Base-by-base conservation (phyloP, 345 rosid species). In the Rhodamnia argentea region DNA sequence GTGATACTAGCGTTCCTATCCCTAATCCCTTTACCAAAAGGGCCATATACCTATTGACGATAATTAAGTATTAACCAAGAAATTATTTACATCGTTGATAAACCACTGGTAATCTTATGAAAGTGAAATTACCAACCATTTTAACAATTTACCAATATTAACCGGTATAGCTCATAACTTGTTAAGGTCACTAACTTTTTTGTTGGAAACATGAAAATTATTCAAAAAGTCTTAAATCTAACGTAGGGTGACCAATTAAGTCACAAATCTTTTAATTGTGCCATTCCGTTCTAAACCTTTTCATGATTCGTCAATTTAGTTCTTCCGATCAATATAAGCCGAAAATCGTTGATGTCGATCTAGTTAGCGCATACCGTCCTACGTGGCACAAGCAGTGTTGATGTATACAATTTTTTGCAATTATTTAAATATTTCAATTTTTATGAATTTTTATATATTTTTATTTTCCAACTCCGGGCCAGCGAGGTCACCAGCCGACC, bases 191-290 rank as follows among this genome's bases (percentile, higher is more conserved):
- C 0, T 0, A 0, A 29, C 10, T 5, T 62, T 62, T 29, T 60
- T 9, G 7, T 62, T 62, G 16, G 42, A 62, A 29, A 62, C 5
- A 1, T 9, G 13, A 70, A 70, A 70, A 32, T 32, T 10, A 0
- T 70, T 18, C 2, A 18, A 70, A 32, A 64, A 64, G 1, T 4
- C 0, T 3, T 32, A 16, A 8, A 32, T 0, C 0, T 29, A 32
- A 32, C 0, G 6, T 4, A 32, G 0, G 24, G 5, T 10, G 2
- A 13, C 10, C 7, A 70, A 1, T 37, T 37, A 10, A 3, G 3
- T 70, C 6, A 1, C 1, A 64, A 64, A 64, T 2, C 1, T 9
- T 4, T 0, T 0, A 70, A 9, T 70, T 9, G 1, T 37, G 2
- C 8, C 24, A 70, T 32, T 32, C 1, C 3, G 0, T 62, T 40